Base-by-base conservation (phyloP, 2,329 filamentous ascomycete species). In the Aspergillus hiratsukae region DNA sequence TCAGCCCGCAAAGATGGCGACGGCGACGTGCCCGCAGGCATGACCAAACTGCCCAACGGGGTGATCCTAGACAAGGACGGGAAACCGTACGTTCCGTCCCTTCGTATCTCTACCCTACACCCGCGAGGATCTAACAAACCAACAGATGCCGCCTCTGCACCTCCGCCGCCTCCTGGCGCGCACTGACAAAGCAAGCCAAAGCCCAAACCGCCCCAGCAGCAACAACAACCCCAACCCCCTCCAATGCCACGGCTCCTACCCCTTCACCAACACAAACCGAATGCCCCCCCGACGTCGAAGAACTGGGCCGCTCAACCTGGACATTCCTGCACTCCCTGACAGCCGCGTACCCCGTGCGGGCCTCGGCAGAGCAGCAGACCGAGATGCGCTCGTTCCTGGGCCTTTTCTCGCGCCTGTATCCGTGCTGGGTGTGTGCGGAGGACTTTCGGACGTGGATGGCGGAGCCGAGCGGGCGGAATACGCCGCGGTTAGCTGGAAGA, bases 401-500 rank as follows among this genome's bases (percentile, higher is more conserved):
- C 25, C 80, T 91, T 2, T 96, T 99, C 72, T 87, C 89, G 27
- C 88, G 88, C 64, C 76, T 97, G 21, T 99, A 99, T 70, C 94
- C 94, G 3, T 99, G 94, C 79, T 96, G 92, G 91, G 84, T 89
- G 3, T 99, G 94, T 74, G 94, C 92, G 35, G 88, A 93, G 58
- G 93, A 97, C 70, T 97, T 99, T 73, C 88, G 88, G 72, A 72
- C 72, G 0, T 97, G 93, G 82, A 87, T 97, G 78, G 80, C 79
- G 60, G 81, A 82, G 61, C 78, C 79, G 2, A 72, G 68, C 61
- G 74, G 73, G 1, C 74, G 75, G 60, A 88, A 92, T 62, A 83
- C 84, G 69, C 86, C 93, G 41, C 69, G 77, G 55, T 76, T 87
- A 19, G 79, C 78, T 57, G 79, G 76, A 49, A 72, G 83, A 54